Base-by-base conservation (phyloP, 2,329 filamentous ascomycete species). In the Rhytidhysteron rufulum region DNA sequence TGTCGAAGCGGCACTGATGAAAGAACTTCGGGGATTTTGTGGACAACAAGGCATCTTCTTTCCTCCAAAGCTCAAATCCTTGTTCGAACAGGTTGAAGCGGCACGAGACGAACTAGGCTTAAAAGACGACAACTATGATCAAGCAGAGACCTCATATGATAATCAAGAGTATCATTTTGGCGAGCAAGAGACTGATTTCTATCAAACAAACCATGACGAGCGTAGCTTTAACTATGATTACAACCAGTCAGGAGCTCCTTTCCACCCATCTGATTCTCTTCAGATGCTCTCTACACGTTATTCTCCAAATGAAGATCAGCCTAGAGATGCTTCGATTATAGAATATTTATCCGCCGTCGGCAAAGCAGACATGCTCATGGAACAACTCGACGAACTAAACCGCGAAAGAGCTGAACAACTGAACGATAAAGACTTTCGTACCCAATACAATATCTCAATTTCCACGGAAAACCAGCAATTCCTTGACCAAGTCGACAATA, bases 51-150 rank as follows among this genome's bases (percentile, higher is more conserved):
- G 15, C 22, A 16, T 18, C 13, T 6, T 5, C 10, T 30, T 29
- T 11, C 35, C 35, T 4, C 22, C 35, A 8, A 25, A 30, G 15
- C 3, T 37, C 10, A 15, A 29, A 9, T 9, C 22, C 17, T 5
- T 4, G 11, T 37, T 25, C 25, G 6, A 30, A 9, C 7, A 29
- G 13, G 35, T 37, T 19, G 24, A 37, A 37, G 24, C 6, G 8
- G 20, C 22, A 15, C 22, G 35, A 30, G 35, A 37, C 20, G 15
- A 5, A 5, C 16, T 37, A n/a, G 35, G 22, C 5, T n/a, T 15
- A 15, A n/a, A 30, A 3, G 35, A 37, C 24, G 35, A 37, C 17
- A 25, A 37, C 35, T 37, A 30, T 20, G 8, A 10, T 25, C 24
- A 37, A 19, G 35, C 35, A 7, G 24, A 37, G 25, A 18, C n/a